A percentile compares a stretch with the other conserved stretches of the same genome.
Evolutionary conservation across 2,329 filamentous ascomycete species (phyloP).

Genomic region (Kalaharituber pfeilii): DNA sequence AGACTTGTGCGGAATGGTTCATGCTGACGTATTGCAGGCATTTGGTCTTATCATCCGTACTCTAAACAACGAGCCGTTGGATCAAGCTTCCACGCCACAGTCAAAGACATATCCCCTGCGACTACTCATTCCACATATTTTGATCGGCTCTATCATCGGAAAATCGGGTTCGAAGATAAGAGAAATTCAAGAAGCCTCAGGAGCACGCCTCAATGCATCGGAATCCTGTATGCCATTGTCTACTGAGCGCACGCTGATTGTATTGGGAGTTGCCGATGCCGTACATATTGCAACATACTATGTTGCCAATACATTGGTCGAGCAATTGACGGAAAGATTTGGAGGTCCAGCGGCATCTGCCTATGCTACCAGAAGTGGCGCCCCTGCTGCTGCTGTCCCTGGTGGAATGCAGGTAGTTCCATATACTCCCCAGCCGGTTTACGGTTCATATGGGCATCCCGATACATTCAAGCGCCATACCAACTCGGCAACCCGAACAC

Average conservation of each 20-base stretch:
- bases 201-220: slow-evolving; percentile 87
- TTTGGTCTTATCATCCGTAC: slow-evolving; percentile 97
- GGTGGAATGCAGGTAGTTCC: slow-evolving; percentile 99
- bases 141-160: slow-evolving; percentile 97
- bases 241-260: slow-evolving; percentile 90
- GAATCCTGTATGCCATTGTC: slow-evolving; percentile 88
- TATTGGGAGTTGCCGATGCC: slow-evolving; percentile 92
- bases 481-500: slow-evolving; percentile 54
- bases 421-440: slow-evolving; percentile 82
- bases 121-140: slow-evolving; percentile 84
- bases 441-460: slow-evolving; percentile 78
- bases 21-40: slow-evolving; percentile 38
- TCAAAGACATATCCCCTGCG: slow-evolving; percentile 96
- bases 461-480: slow-evolving; percentile 70
- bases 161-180: slow-evolving; percentile 92
- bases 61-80: slow-evolving; percentile 87
- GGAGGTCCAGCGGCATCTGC: slow-evolving; percentile 93
- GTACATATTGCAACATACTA: slow-evolving; percentile 99
- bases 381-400: slow-evolving; percentile 79
- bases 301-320: slow-evolving; percentile 89
- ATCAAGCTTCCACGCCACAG: slow-evolving; percentile 70
- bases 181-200: slow-evolving; percentile 95
- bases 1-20: background rate
- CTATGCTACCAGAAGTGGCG: slow-evolving; percentile 86
- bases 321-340: slow-evolving; percentile 93